Conservation (phyloP, 805 yeast species). For the Myxozyma melibiosi region DNA sequence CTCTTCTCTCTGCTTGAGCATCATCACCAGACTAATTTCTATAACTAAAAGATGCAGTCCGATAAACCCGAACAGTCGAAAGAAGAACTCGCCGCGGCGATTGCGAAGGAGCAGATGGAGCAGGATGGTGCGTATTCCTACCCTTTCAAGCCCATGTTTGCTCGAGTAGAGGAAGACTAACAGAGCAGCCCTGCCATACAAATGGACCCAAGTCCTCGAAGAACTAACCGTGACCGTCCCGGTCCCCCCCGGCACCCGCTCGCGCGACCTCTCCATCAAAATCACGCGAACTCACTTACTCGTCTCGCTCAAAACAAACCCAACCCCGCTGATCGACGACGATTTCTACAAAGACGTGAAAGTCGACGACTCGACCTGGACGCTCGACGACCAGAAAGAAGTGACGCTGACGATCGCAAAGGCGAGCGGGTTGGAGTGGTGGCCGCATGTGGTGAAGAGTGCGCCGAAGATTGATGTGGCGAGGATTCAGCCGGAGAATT, state of each 20-base stretch:
- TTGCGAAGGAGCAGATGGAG: slow-evolving; percentile 27
- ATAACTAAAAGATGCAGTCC: background rate
- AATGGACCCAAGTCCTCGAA: slow-evolving; percentile 48
- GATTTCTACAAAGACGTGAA: slow-evolving; percentile 41
- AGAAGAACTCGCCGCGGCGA: slow-evolving; percentile 30
- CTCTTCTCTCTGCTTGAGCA: background rate
- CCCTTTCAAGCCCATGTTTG: background rate
- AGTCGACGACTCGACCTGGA: slow-evolving; percentile 47
- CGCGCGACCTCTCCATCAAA: slow-evolving; percentile 42
- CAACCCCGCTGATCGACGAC: slow-evolving; percentile 40
- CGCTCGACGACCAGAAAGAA: slow-evolving; percentile 46
- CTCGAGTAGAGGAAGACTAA: background rate
- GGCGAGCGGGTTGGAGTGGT: slow-evolving; percentile 47
- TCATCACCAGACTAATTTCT: background rate
- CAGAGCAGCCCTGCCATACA: slow-evolving; percentile 38
- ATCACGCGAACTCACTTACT: slow-evolving; percentile 35
- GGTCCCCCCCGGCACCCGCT: slow-evolving; percentile 42
- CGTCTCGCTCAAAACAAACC: slow-evolving; percentile 37
- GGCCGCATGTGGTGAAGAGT: slow-evolving; percentile 49
- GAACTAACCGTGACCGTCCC: slow-evolving; percentile 46
- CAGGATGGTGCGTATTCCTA: slow-evolving; percentile 22
- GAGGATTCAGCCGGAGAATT: slow-evolving; percentile 47
- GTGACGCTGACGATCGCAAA: slow-evolving; percentile 46
- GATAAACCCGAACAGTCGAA: slow-evolving; percentile 20
- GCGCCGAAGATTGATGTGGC: slow-evolving; percentile 49